Evolutionary conservation across 2,329 filamentous ascomycete species (phyloP), one percentile per base, ranked within the genome.

Genomic region (Xylariomycetidae sp.): DNA sequence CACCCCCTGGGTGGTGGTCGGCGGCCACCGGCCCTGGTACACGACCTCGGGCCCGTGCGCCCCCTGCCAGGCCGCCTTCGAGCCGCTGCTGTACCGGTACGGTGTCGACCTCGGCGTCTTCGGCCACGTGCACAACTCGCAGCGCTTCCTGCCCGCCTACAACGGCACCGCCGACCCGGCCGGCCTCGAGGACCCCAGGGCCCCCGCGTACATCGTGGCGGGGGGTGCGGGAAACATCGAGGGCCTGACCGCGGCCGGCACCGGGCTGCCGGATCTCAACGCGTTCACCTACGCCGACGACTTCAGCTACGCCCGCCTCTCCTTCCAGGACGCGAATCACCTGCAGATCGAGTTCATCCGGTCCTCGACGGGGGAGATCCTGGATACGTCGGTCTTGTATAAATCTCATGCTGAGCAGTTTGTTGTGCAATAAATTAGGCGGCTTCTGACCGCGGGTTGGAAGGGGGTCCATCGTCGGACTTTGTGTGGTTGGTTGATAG

Each of bases 201-300:
- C 56, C 6, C 72, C 74, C 0, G 66, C 73, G 64, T 79, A 79
- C 40, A 70, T 73, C 27, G 58, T 77, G 6, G 66, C 71, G 3
- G 73, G 73, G 3, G 74, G 70, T 1, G 64, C 73, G 1, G 74
- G 74, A 3, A 77, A 75, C 33, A 71, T 77, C 33, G 73, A 78
- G 47, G 72, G 71, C 0, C 40, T 74, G 31, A 61, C 49, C 19
- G 31, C 44, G 2, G 56, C 74, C 0, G 70, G 69, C 4, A 49
- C 25, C 0, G 64, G 67, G 36, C 54, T 57, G 4, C 46, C 59
- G 10, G n/a, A n/a, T n/a, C 65, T 56, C 18, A 74, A 69, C 26
- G 63, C 57, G 3, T 73, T 70, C 38, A 67, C 66, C 3, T 72
- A 72, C 34, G 67, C 58, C 0, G 62, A 69, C 31, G 70, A 72